Percentiles rank a stretch among this genome's conserved stretches.
These are phyloP conservation scores for Trichocomaceae sp. DNA, from an alignment of 2,329 filamentous ascomycete genomes.

Conservation along the genomic window DNA sequence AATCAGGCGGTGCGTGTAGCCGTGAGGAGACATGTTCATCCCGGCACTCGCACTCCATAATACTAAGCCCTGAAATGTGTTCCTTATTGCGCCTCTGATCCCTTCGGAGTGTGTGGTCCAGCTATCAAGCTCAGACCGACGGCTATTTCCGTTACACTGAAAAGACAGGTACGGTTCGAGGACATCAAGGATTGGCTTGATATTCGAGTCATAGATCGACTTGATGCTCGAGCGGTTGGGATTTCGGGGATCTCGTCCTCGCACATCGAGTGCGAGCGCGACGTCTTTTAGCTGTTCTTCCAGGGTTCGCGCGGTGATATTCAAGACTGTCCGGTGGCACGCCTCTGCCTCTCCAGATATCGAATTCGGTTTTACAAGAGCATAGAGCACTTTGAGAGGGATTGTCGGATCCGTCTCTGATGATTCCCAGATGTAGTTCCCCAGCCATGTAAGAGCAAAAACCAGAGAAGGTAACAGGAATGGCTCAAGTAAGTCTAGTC, in stretches of 20 bases:
- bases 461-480: conserved; percentile 58
- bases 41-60: conserved; percentile 47
- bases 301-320: conserved; percentile 48
- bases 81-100: conserved; percentile 43
- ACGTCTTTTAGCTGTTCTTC: conserved; percentile 46
- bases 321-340: conserved; percentile 55
- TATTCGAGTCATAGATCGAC: conserved; percentile 27
- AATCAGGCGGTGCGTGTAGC: conserved; percentile 52
- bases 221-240: conserved; percentile 15
- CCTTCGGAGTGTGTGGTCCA: conserved; percentile 46
- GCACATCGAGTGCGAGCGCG: conserved; percentile 23
- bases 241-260: conserved; percentile 40
- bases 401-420: conserved; percentile 45
- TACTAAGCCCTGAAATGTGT: conserved; percentile 46
- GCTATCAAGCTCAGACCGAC: conserved; percentile 45
- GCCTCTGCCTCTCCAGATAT: conserved; percentile 54
- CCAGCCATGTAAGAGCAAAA: conserved; percentile 54
- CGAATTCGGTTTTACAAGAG: conserved; percentile 51
- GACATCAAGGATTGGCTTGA: conserved; percentile 47
- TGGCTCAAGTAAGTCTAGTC: conserved; percentile 53
- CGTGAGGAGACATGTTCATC: conserved; percentile 48
- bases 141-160: conserved; percentile 42
- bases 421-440: conserved; percentile 49
- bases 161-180: conserved; percentile 48
- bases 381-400: conserved; percentile 49